phyloP scores from a whole-genome alignment of 2,329 filamentous ascomycete genomes.

The Dichotomopilus funicola region DNA sequence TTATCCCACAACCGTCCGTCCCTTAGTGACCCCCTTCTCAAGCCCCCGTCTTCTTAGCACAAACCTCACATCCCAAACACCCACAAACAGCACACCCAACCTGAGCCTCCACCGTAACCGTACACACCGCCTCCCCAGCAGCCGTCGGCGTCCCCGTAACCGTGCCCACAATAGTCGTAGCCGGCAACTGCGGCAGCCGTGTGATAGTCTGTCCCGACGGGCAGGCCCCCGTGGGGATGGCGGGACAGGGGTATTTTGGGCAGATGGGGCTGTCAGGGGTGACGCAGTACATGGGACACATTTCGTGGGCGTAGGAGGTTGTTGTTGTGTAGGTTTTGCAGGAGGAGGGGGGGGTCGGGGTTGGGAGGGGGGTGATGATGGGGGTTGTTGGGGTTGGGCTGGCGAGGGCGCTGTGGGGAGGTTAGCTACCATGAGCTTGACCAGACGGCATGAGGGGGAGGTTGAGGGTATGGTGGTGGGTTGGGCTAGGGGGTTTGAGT shows the following conservation, averaged over 20 bases:
- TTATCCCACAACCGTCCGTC: too few relatives aligned
- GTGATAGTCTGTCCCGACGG: neutral
- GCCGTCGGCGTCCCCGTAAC: neutral
- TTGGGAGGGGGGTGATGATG: neutral
- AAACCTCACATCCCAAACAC: conserved; percentile 29
- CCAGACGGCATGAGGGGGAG: neutral
- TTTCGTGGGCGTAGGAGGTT: neutral
- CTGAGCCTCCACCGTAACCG: neutral
- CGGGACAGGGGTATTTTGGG: neutral
- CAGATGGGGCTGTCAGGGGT: neutral
- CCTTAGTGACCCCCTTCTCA: neutral
- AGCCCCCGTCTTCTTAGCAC: conserved; percentile 15
- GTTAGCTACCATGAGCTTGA: neutral
- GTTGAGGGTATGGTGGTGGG: conserved; percentile 4
- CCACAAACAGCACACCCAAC: neutral
- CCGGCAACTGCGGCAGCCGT: neutral
- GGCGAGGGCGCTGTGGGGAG: neutral
- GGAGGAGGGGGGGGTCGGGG: neutral
- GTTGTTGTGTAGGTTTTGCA: neutral
- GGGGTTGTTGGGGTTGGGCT: neutral
- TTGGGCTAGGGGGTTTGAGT: neutral
- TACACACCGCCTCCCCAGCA: neutral
- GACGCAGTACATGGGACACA: neutral
- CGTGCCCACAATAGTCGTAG: neutral
- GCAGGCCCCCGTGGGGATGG: neutral